phyloP scores from a whole-genome alignment of 2,329 filamentous ascomycete genomes.

The Byssothecium circinans region DNA sequence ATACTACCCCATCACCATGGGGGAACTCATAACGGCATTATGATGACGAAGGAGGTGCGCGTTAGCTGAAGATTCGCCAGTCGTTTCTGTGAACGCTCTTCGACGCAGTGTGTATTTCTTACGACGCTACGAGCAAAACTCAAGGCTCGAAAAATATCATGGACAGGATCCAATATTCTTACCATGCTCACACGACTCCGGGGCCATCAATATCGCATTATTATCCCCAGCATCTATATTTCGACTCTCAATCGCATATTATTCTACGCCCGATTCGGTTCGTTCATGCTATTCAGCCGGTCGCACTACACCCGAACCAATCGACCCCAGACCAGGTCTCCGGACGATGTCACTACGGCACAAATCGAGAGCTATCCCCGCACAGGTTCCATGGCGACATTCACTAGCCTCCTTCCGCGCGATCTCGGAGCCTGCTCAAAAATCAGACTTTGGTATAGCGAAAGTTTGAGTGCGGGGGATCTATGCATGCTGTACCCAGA shows the following conservation, averaged over 20 bases:
- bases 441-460: not conserved
- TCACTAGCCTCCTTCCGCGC: no score
- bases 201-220: no score
- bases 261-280: no score
- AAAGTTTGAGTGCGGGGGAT: not conserved
- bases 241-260: no score
- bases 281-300: not conserved
- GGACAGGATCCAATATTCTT: no score
- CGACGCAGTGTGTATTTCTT: not conserved
- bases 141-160: no score
- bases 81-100: not conserved
- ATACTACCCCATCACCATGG: constrained; percentile 15
- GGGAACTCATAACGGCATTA: constrained; percentile 15
- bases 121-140: not conserved
- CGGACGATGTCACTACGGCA: not conserved
- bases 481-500: no score
- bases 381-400: no score
- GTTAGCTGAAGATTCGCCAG: constrained; percentile 8
- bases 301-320: not conserved
- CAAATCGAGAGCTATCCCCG: no score
- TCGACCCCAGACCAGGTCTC: not conserved
- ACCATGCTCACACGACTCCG: no score
- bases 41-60: constrained; percentile 23
- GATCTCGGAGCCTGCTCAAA: no score
- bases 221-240: no score